These are phyloP conservation scores for Hibiscus trionum DNA, from an alignment of 345 rosid species.

Conservation along the genomic window DNA sequence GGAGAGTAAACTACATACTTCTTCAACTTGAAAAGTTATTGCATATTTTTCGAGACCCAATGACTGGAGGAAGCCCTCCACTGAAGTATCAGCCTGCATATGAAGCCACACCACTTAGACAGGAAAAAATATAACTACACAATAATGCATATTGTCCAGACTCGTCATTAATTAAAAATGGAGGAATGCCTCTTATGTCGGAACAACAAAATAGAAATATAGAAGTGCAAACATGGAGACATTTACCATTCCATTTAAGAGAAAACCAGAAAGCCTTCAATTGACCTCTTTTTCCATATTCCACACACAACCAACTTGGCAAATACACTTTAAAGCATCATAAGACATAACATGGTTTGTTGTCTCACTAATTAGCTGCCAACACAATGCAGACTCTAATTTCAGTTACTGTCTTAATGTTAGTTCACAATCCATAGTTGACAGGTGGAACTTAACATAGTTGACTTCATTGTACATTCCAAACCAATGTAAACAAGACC, in stretches of 20 bases:
- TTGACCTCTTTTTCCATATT: background rate
- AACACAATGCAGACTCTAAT: background rate
- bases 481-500: background rate
- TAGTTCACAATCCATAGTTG: background rate
- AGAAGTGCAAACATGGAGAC: background rate
- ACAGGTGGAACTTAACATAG: background rate
- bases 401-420: background rate
- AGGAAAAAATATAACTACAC: background rate
- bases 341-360: background rate
- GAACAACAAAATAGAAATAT: background rate
- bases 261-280: background rate
- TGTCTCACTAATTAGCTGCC: background rate
- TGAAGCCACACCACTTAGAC: slow-evolving; percentile 14
- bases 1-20: slow-evolving; percentile 37
- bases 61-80: slow-evolving; percentile 77
- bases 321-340: background rate
- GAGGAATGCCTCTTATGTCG: background rate
- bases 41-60: slow-evolving; percentile 85
- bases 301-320: background rate
- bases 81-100: slow-evolving; percentile 61
- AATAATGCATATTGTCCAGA: background rate
- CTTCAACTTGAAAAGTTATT: slow-evolving; percentile 90
- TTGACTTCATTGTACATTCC: background rate
- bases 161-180: background rate
- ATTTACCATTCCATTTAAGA: background rate